phyloP scores from a whole-genome alignment of 2,329 filamentous ascomycete genomes.

The Fusarium sp. region DNA sequence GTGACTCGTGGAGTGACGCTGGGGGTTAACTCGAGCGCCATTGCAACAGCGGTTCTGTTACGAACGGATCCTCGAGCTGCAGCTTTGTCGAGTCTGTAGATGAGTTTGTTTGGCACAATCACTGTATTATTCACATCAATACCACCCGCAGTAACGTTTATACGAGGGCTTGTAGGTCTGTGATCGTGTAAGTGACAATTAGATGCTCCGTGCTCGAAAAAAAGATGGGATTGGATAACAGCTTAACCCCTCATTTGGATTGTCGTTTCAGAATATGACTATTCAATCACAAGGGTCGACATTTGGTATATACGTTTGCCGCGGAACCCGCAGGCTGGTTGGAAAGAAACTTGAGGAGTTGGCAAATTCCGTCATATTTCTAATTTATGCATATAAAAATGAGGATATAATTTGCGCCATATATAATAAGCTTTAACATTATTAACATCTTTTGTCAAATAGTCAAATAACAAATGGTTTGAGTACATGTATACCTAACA shows the following conservation, averaged over 20 bases:
- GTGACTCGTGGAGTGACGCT: conserved; percentile 74
- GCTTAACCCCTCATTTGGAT: background rate
- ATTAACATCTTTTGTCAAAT: no score
- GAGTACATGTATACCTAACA: no score
- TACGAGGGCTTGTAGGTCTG: conserved; percentile 64
- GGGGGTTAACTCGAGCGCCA: conserved; percentile 73
- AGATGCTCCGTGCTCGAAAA: conserved; percentile 1
- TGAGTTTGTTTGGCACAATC: conserved; percentile 73
- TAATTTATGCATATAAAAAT: background rate
- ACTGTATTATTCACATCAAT: conserved; percentile 72
- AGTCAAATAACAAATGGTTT: no score
- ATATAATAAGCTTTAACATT: background rate
- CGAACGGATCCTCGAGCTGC: conserved; percentile 71
- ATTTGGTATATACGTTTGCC: background rate
- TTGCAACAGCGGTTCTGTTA: conserved; percentile 71
- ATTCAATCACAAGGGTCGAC: conserved; percentile 12
- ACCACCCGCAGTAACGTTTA: conserved; percentile 64
- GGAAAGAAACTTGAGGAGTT: background rate
- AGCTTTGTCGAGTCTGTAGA: conserved; percentile 71
- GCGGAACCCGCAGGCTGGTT: conserved; percentile 1
- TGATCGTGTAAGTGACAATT: conserved; percentile 29
- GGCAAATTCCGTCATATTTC: background rate
- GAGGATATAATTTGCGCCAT: background rate
- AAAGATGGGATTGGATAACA: background rate
- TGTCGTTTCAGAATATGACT: background rate